Evolutionary conservation across 1,284 basidiomycete genomes (phyloP).

Genomic region (Takashimella koratensis): DNA sequence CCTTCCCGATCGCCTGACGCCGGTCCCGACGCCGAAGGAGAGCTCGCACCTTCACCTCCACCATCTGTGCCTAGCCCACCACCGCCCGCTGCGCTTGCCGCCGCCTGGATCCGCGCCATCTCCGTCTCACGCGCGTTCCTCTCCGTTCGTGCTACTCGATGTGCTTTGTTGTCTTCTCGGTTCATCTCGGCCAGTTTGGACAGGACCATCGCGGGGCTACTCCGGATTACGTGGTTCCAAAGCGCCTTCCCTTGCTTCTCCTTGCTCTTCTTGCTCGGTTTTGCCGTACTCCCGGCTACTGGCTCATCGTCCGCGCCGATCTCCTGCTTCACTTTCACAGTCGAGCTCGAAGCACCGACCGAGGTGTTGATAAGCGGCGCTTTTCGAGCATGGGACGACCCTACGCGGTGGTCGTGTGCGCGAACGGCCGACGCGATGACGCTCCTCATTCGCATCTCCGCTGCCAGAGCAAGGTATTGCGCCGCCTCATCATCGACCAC

Average conservation of each 20-base stretch:
- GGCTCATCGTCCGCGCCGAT: conserved; percentile 5
- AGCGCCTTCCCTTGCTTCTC: conserved; percentile 14
- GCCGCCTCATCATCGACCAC: conserved; percentile 37
- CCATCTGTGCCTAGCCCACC: conserved; percentile 1
- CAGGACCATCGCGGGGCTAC: conserved; percentile 34
- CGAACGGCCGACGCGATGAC: conserved; percentile 30
- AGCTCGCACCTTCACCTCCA: background rate
- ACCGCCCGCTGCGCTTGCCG: conserved; percentile 10
- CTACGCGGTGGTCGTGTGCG: conserved; percentile 41
- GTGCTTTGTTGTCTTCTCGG: conserved; percentile 37
- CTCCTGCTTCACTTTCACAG: background rate
- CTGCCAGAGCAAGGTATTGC: conserved; percentile 37
- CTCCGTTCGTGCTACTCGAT: conserved; percentile 36
- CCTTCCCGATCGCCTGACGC: background rate
- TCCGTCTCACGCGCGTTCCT: conserved; percentile 41
- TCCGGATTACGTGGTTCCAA: conserved; percentile 35
- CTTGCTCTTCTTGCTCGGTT: background rate
- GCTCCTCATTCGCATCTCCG: conserved; percentile 36
- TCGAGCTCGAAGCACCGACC: conserved; percentile 1
- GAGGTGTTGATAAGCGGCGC: conserved; percentile 22
- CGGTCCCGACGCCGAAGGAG: background rate
- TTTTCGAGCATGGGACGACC: conserved; percentile 33
- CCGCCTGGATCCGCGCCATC: conserved; percentile 22
- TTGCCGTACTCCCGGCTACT: background rate
- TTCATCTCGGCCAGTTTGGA: conserved; percentile 29